phyloP scores from a whole-genome alignment of 176 grass and related monocot genomes.

The Chrysopogon serrulatus region DNA sequence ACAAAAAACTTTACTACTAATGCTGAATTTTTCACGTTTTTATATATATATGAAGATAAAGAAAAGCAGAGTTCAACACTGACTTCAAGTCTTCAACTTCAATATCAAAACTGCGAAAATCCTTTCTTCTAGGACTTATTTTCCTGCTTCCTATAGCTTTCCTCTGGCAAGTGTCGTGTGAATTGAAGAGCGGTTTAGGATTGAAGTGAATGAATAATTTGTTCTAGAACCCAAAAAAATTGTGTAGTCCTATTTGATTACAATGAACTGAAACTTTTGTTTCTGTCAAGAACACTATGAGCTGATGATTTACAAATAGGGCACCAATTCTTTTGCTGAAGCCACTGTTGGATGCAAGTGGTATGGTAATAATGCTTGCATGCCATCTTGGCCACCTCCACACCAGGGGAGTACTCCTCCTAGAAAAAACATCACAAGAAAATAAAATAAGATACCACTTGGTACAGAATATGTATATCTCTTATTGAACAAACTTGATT shows the following conservation, averaged over 20 bases:
- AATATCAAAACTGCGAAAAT: conserved; percentile 6
- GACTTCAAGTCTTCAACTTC: neutral
- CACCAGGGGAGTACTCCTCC: conserved; percentile 57
- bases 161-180: neutral
- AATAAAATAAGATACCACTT: neutral
- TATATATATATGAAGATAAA: neutral
- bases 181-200: neutral
- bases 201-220: conserved; percentile 7
- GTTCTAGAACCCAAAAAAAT: neutral
- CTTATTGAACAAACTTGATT: neutral
- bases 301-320: conserved; percentile 55
- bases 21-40: neutral
- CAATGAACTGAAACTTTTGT: neutral
- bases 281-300: neutral
- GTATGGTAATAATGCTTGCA: conserved; percentile 69
- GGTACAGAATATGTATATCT: neutral
- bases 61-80: neutral
- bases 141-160: neutral
- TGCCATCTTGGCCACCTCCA: conserved; percentile 47
- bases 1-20: neutral
- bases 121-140: conserved; percentile 5
- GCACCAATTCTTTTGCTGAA: conserved; percentile 83
- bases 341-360: conserved; percentile 73
- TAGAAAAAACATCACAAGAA: conserved; percentile 11
- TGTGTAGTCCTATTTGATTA: neutral